These are phyloP conservation scores for Tulasnella sp. DNA, from an alignment of 768 basidiomycete species.

Conservation along the genomic window DNA sequence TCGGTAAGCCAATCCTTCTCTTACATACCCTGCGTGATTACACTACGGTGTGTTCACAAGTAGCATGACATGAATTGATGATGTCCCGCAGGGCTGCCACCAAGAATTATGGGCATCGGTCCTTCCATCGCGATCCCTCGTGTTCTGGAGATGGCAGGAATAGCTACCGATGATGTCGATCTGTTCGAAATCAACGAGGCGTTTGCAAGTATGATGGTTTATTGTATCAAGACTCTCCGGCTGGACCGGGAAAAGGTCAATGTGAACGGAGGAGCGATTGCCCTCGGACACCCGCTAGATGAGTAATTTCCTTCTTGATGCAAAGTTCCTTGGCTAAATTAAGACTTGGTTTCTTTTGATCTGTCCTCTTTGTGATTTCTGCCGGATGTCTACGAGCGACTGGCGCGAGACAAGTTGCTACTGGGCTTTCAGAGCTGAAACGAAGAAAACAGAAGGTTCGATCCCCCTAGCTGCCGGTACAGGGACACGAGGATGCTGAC, in stretches of 20 bases:
- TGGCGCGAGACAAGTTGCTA: constrained; percentile 74
- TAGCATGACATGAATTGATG: no score
- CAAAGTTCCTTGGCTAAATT: constrained; percentile 62
- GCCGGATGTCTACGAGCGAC: constrained; percentile 46
- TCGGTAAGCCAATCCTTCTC: constrained; percentile 33
- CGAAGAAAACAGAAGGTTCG: constrained; percentile 24
- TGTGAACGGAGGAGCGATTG: constrained; percentile 85
- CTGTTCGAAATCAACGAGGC: constrained; percentile 89
- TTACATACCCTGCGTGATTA: background rate
- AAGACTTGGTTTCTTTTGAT: constrained; percentile 1
- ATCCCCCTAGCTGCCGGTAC: background rate
- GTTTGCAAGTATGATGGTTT: constrained; percentile 73
- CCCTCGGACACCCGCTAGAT: constrained; percentile 40
- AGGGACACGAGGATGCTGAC: background rate
- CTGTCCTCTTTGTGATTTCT: background rate
- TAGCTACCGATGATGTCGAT: constrained; percentile 59
- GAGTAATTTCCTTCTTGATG: background rate
- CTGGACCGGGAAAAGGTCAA: constrained; percentile 61
- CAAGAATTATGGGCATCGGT: constrained; percentile 81
- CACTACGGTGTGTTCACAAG: background rate
- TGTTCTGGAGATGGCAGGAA: constrained; percentile 53
- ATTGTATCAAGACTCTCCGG: constrained; percentile 52
- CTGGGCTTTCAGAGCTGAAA: constrained; percentile 47
- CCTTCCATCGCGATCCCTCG: constrained; percentile 74
- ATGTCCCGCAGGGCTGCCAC: constrained; percentile 43